phyloP scores from a whole-genome alignment of 495 filamentous ascomycete genomes.

The Glonium stellatum region DNA sequence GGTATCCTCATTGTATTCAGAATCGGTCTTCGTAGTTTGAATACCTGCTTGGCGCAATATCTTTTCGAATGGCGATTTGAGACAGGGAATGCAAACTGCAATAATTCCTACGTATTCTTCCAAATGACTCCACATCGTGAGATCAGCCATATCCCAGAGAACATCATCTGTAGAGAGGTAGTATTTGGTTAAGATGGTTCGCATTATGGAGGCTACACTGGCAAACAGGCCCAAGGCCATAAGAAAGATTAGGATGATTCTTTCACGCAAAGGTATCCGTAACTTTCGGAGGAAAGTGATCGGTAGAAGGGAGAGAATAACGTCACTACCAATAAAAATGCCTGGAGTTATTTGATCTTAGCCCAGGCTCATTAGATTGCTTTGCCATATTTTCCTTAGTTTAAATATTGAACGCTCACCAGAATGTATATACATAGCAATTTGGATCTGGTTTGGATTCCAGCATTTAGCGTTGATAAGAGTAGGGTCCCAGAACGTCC shows the following conservation, averaged over 20 bases:
- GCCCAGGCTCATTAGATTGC: no score
- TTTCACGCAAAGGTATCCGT: constrained; percentile 31
- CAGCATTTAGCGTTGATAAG: constrained; percentile 23
- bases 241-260: constrained; percentile 29
- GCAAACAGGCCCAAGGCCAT: constrained; percentile 38
- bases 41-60: not conserved
- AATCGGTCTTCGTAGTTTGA: no score
- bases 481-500: constrained; percentile 29
- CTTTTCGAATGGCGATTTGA: not conserved
- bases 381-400: no score
- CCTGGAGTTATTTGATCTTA: no score
- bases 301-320: constrained; percentile 34
- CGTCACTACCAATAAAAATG: constrained; percentile 31
- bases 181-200: not conserved
- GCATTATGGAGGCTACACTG: not conserved
- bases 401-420: no score
- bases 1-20: no score
- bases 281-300: constrained; percentile 36
- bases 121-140: not conserved
- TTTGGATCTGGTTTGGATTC: constrained; percentile 8
- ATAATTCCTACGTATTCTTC: not conserved
- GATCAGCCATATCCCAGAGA: not conserved
- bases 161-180: not conserved
- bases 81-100: not conserved
- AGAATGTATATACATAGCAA: no score